Conservation (phyloP, 306 rosid species). For the Cicer judaicum region DNA sequence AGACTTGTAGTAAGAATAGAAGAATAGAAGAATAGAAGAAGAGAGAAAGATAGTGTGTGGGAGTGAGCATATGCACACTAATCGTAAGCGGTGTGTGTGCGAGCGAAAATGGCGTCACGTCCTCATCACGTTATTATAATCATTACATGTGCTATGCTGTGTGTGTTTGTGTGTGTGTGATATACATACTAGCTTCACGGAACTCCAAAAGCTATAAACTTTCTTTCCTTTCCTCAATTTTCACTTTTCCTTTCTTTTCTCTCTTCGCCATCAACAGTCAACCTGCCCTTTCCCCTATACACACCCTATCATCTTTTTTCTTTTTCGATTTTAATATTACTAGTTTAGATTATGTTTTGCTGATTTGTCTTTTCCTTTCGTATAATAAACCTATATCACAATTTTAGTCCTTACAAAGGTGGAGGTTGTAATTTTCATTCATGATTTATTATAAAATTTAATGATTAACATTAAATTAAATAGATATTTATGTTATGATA, state of each 20-base stretch:
- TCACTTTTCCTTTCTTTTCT: conserved; percentile 38
- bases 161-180: not conserved
- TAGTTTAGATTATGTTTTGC: no score
- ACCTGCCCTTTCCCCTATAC: not conserved
- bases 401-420: no score
- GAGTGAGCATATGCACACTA: conserved; percentile 56
- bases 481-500: no score
- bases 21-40: not conserved
- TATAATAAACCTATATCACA: no score
- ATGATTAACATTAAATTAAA: no score
- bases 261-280: conserved; percentile 7
- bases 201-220: conserved; percentile 45
- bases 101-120: conserved; percentile 67
- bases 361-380: not conserved
- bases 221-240: conserved; percentile 20
- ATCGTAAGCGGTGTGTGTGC: conserved; percentile 8
- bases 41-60: not conserved
- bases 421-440: no score
- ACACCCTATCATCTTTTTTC: not conserved
- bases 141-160: conserved; percentile 62
- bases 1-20: no score
- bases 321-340: not conserved
- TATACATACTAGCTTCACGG: conserved; percentile 36
- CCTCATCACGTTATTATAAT: conserved; percentile 42
- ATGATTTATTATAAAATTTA: no score